Evolutionary conservation across 441 rosid genomes (phyloP).

Genomic region (Populus hybrid): DNA sequence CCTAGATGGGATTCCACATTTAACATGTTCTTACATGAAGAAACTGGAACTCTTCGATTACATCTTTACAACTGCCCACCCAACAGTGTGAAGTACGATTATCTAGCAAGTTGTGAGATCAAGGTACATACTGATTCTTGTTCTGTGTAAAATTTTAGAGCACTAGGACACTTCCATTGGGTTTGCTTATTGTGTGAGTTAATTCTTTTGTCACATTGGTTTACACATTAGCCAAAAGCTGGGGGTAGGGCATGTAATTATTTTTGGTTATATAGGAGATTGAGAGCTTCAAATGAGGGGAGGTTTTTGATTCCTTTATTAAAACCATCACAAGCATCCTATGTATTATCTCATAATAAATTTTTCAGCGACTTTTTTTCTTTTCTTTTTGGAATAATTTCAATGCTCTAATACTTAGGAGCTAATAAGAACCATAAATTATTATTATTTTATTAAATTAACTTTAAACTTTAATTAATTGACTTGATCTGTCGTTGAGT

Average conservation of each 20-base stretch:
- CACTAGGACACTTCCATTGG: background rate
- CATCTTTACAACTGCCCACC: slow-evolving; percentile 70
- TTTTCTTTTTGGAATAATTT: too few species aligned
- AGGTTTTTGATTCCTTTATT: too few species aligned
- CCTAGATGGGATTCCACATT: slow-evolving; percentile 81
- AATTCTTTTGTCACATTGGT: background rate
- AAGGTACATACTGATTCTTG: slow-evolving; percentile 47
- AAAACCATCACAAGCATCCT: too few species aligned
- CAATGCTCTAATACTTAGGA: too few species aligned
- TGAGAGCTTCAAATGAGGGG: too few species aligned
- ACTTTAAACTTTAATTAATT: too few species aligned
- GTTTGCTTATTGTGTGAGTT: background rate
- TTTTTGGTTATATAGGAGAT: background rate
- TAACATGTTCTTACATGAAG: slow-evolving; percentile 87
- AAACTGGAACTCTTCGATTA: slow-evolving; percentile 64
- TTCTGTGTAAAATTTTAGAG: slow-evolving; percentile 4
- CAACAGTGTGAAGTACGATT: slow-evolving; percentile 58
- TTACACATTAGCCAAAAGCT: background rate
- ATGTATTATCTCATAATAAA: too few species aligned
- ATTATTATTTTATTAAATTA: too few species aligned
- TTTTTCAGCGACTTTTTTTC: too few species aligned
- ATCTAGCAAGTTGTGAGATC: slow-evolving; percentile 76
- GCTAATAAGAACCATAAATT: too few species aligned
- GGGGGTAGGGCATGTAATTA: background rate
- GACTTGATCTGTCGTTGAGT: too few species aligned